These are phyloP conservation scores for Tuber aestivum DNA, from an alignment of 495 filamentous ascomycete genomes.

Conservation along the genomic window DNA sequence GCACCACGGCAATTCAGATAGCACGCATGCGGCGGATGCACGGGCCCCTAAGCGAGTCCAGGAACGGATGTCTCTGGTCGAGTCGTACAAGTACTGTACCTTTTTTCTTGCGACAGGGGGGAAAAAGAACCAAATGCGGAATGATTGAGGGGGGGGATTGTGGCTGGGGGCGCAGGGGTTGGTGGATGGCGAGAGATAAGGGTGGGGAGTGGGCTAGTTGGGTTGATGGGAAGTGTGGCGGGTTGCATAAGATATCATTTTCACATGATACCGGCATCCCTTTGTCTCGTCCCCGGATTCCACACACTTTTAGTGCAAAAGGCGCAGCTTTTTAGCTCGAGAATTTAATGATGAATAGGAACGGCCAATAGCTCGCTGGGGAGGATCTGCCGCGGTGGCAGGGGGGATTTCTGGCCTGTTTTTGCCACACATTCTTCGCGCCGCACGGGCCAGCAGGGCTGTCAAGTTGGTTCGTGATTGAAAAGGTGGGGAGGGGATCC, in stretches of 20 bases:
- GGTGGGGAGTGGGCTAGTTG: neutral
- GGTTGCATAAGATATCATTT: no score
- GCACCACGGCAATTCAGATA: neutral
- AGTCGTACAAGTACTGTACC: no score
- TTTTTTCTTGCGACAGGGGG: neutral
- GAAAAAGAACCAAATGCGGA: neutral
- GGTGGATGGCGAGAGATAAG: neutral
- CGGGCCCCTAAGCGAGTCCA: constrained; percentile 2
- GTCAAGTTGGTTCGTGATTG: neutral
- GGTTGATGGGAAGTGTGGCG: neutral
- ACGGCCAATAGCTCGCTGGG: neutral
- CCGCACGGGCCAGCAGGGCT: neutral
- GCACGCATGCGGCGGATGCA: neutral
- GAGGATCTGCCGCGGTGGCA: neutral
- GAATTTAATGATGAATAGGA: neutral
- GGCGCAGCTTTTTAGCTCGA: neutral
- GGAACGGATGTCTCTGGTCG: neutral
- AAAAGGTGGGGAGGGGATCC: neutral
- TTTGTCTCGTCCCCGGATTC: no score
- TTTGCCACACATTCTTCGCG: neutral
- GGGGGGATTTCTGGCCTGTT: neutral
- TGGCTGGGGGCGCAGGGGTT: neutral
- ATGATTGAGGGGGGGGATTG: neutral
- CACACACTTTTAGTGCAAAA: neutral
- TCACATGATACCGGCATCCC: no score